These are phyloP conservation scores for Mycosphaerelloides madeirae DNA, from an alignment of 2,329 filamentous ascomycete genomes.

Conservation along the genomic window DNA sequence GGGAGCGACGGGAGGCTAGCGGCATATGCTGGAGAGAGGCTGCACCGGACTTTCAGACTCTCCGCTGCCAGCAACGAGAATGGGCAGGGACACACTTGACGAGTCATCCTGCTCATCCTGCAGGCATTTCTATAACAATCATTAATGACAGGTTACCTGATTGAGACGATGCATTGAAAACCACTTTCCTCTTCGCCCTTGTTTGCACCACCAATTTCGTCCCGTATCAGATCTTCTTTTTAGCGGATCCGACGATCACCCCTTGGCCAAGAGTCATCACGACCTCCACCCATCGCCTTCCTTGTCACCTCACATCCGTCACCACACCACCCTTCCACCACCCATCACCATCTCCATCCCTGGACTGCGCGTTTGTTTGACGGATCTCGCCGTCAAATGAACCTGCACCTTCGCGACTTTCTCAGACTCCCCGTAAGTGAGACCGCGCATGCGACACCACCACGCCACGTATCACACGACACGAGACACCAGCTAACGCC, in stretches of 20 bases:
- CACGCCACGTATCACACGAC: conserved; percentile 6
- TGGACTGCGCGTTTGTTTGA: conserved; percentile 78
- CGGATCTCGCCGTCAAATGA: conserved; percentile 94
- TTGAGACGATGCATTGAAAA: too few species aligned
- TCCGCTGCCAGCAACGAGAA: too few species aligned
- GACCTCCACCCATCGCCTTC: conserved; percentile 7
- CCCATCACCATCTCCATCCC: conserved; percentile 10
- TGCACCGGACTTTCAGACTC: too few species aligned
- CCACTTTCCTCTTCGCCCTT: too few species aligned
- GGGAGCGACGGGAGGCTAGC: too few species aligned
- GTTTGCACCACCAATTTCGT: too few species aligned
- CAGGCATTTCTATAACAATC: too few species aligned
- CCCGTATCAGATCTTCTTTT: too few species aligned
- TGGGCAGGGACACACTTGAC: too few species aligned
- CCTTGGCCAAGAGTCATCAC: background rate
- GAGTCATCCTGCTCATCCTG: too few species aligned
- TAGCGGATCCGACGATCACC: background rate
- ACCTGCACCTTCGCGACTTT: conserved; percentile 65
- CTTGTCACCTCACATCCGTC: conserved; percentile 3
- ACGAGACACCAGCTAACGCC: conserved; percentile 21
- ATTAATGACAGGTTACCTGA: too few species aligned
- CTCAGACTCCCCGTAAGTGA: conserved; percentile 12
- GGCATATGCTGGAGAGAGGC: too few species aligned
- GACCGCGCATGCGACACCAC: conserved; percentile 4
- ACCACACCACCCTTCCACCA: conserved; percentile 8